These are phyloP conservation scores for Fusarium sp. DNA, from an alignment of 2,329 filamentous ascomycete species.

Conservation along the genomic window DNA sequence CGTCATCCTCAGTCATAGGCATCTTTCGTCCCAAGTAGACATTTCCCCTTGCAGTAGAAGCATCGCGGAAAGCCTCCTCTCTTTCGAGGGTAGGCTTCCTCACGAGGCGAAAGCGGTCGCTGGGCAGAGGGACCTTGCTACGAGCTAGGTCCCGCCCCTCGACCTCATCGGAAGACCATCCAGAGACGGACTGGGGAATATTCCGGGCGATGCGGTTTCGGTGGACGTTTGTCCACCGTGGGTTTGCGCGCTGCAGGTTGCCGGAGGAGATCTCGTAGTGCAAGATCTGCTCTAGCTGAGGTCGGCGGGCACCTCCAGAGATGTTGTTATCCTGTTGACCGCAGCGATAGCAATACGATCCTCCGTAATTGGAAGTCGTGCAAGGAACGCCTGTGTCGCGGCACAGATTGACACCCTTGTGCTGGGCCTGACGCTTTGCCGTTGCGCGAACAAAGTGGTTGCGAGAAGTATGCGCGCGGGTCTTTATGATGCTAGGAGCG, in stretches of 20 bases:
- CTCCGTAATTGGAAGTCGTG: slow-evolving; percentile 22
- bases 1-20: slow-evolving; percentile 53
- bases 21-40: slow-evolving; percentile 46
- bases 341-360: slow-evolving; percentile 31
- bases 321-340: slow-evolving; percentile 24
- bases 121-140: slow-evolving; percentile 56
- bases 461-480: slow-evolving; percentile 41
- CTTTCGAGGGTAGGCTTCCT: slow-evolving; percentile 61
- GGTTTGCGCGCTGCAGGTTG: slow-evolving; percentile 22
- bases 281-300: slow-evolving; percentile 45
- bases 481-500: slow-evolving; percentile 21
- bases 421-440: slow-evolving; percentile 52
- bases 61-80: slow-evolving; percentile 64
- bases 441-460: slow-evolving; percentile 54
- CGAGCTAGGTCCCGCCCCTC: slow-evolving; percentile 57
- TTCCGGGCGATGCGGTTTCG: slow-evolving; percentile 37
- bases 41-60: slow-evolving; percentile 55
- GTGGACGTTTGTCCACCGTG: slow-evolving; percentile 24
- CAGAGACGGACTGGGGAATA: slow-evolving; percentile 18
- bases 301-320: slow-evolving; percentile 37
- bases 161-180: slow-evolving; percentile 45
- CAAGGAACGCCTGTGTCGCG: slow-evolving; percentile 45
- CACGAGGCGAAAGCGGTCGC: slow-evolving; percentile 54
- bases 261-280: slow-evolving; percentile 23
- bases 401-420: slow-evolving; percentile 37